Evolutionary conservation across 495 filamentous ascomycete genomes (phyloP), one percentile per base, ranked within the genome.

Genomic region (Glutinoglossum americanum): DNA sequence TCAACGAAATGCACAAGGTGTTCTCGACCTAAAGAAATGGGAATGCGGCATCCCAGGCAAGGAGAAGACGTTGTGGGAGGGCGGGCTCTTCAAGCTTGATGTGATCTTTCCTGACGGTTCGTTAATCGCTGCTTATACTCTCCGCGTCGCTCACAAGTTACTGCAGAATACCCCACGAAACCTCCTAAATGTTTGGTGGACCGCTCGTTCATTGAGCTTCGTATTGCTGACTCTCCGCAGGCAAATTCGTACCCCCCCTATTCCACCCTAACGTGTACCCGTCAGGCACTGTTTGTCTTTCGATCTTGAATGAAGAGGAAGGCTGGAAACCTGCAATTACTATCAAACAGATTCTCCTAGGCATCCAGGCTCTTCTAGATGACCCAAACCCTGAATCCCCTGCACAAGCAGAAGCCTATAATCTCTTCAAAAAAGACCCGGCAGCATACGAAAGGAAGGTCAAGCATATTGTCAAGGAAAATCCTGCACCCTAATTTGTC

Each of bases 261-360:
- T 99, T 97, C 74, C 92, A 99, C 67, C 92, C 92, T 0, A 99
- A 99, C 65, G 93, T 99, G 64, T 99, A 99, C 67, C 92, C 92
- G 0, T 96, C 90, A 1, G 93, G 92, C 57, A 97, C 92, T 21
- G 93, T 99, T 55, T 99, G 92, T 67, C 78, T 99, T 13, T 94
- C 87, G 17, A 99, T 99, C 63, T 70, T 99, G 58, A 99, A 99
- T 69, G 93, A 99, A 68, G 92, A 99, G 61, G 92, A 99, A 65
- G 92, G 85, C 9, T 99, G 93, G 92, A 88, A 89, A 67, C 92
- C 92, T 9, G 89, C 93, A 1, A 99, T 97, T 66, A 99, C 93
- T 4, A 87, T 97, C 67, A 94, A 94, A 71, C 87, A 95, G 66
- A 94, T 99, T 60, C 79, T 97, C 8, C 78, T 97, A 1, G 92